phyloP scores from a whole-genome alignment of 306 rosid species.

The Lathyrus aphaca region DNA sequence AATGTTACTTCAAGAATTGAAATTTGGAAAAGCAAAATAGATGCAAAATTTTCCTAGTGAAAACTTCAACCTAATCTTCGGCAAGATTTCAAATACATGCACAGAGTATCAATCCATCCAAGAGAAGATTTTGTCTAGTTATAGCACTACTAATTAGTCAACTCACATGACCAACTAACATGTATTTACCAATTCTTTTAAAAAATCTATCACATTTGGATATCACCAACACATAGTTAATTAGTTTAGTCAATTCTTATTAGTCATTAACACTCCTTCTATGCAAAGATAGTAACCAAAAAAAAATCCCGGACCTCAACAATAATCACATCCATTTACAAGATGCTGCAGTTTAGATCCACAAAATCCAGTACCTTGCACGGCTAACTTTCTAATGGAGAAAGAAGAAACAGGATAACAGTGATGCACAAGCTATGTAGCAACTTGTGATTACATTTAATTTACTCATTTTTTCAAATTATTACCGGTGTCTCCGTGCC shows the following conservation, averaged over 20 bases:
- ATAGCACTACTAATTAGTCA: background rate
- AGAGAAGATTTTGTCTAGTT: background rate
- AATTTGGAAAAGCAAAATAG: conserved; percentile 34
- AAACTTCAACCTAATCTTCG: background rate
- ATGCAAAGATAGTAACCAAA: background rate
- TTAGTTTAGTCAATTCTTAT: conserved; percentile 14
- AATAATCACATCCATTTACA: conserved; percentile 32
- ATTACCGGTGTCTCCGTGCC: no score
- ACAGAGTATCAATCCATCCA: conserved; percentile 15
- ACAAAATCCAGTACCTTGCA: conserved; percentile 4
- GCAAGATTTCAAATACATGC: background rate
- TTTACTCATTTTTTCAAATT: no score
- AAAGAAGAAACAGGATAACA: background rate
- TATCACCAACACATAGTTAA: conserved; percentile 20
- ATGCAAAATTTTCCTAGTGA: conserved; percentile 4
- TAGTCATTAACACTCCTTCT: conserved; percentile 9
- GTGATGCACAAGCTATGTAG: background rate
- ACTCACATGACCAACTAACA: conserved; percentile 26
- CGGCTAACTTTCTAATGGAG: background rate
- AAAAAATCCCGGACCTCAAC: conserved; percentile 1
- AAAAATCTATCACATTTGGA: conserved; percentile 12
- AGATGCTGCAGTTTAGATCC: conserved; percentile 22
- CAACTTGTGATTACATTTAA: no score
- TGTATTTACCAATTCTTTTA: conserved; percentile 2
- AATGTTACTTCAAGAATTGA: conserved; percentile 19